Base-by-base conservation (phyloP, 2,329 filamentous ascomycete genomes). In the Aspergillus persii region DNA sequence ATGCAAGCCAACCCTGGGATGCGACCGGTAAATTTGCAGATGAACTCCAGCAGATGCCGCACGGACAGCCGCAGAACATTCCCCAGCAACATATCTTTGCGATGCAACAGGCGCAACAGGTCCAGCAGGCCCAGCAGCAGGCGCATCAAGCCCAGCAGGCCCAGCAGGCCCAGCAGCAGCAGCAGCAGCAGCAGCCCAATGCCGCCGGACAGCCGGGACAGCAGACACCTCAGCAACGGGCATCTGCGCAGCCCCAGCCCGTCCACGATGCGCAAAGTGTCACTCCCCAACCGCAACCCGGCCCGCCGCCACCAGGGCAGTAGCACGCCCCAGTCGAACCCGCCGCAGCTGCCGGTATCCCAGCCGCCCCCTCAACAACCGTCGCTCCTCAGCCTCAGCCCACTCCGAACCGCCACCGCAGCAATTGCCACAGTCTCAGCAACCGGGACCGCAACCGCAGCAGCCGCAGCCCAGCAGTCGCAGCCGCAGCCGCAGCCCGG, bases 271-370 rank as follows among this genome's bases (percentile, higher is more conserved):
- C 69, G 12, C 76, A 77, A 58, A 75, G 71, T 51, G 75, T 71
- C 3, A 77, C 77, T 46, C 76, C 77, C 18, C 77, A 79, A 63
- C 77, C 78, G n/a, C 77, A 79, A 64, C 74, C 74, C 54, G 73
- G 71, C 7, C 73, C 71, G 3, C 76, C 71, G 12, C 72, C 71
- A 74, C 41, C 75, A 76, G 61, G 73, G 74, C 48, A 71, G 73
- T 47, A 71, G 64, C 36, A 78, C 75, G 31, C 75, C 77, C 50
- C 73, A 76, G 47, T 68, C 74, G 8, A 71, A 71, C 46, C 62
- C 67, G 23, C 66, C 64, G 15, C 72, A 69, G 56, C 68, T 68
- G 15, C 69, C 74, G 5, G 69, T 72, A 23, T 68, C 68, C 15
- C 73, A 76, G 57, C 72, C 74, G 9, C 74, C 71, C 29, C 72